phyloP scores from a whole-genome alignment of 306 rosid genomes.

The Carpinus fangiana region DNA sequence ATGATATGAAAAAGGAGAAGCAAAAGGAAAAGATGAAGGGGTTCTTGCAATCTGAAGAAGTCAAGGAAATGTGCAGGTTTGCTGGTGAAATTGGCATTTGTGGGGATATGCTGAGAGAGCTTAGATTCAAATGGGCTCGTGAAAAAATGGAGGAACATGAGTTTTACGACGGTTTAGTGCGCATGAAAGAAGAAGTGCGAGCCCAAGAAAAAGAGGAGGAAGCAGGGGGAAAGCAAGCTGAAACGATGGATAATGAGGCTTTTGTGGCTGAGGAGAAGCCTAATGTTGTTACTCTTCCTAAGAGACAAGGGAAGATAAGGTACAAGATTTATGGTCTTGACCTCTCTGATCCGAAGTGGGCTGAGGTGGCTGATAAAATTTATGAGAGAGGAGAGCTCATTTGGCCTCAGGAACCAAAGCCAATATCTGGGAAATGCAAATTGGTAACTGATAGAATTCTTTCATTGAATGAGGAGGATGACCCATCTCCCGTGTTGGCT shows the following conservation, averaged over 20 bases:
- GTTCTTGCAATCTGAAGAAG: slow-evolving; percentile 69
- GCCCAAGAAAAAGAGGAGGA: slow-evolving; percentile 26
- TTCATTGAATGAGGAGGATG: slow-evolving; percentile 49
- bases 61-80: slow-evolving; percentile 85
- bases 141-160: slow-evolving; percentile 88
- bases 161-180: slow-evolving; percentile 65
- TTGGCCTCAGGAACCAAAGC: slow-evolving; percentile 73
- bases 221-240: slow-evolving; percentile 12
- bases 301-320: slow-evolving; percentile 73
- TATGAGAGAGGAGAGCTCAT: slow-evolving; percentile 62
- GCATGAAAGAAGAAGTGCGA: slow-evolving; percentile 40
- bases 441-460: slow-evolving; percentile 55
- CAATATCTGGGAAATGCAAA: slow-evolving; percentile 68
- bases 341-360: slow-evolving; percentile 83
- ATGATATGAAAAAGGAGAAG: slow-evolving; percentile 69
- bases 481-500: slow-evolving; percentile 52
- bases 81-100: slow-evolving; percentile 86
- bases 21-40: slow-evolving; percentile 83
- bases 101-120: slow-evolving; percentile 81
- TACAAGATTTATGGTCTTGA: slow-evolving; percentile 85
- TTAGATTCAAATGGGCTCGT: slow-evolving; percentile 91
- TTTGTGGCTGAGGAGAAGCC: slow-evolving; percentile 35
- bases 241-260: slow-evolving; percentile 21
- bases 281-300: slow-evolving; percentile 66
- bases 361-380: slow-evolving; percentile 61